These are phyloP conservation scores for Pyropia haitanensis DNA, from an alignment of 23 red algal species.

Conservation along the genomic window DNA sequence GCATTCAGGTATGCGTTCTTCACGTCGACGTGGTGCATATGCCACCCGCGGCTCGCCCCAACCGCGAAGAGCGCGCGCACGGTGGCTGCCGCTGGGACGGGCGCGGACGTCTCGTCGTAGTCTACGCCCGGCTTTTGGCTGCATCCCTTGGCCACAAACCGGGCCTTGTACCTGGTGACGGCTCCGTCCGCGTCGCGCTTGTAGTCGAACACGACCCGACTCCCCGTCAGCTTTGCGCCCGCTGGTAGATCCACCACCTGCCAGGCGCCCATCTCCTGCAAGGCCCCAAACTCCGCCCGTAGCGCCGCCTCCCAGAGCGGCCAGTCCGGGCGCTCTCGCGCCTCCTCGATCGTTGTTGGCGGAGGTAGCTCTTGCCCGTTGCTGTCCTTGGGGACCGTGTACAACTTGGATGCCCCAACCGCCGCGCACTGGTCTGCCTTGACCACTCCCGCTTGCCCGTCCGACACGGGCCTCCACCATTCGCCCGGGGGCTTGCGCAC, in stretches of 20 bases:
- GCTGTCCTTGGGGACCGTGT: no score
- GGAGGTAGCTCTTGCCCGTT: no score
- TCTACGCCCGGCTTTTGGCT: conserved; percentile 19
- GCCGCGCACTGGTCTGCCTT: no score
- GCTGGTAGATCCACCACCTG: not conserved
- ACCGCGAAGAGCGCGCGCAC: not conserved
- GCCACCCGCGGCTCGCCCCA: not conserved
- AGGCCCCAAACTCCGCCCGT: not conserved
- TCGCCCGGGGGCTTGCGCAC: no score
- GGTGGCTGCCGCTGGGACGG: conserved; percentile 17
- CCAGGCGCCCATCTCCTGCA: conserved; percentile 1
- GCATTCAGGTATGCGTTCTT: conserved; percentile 19
- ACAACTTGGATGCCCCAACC: no score
- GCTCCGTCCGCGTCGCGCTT: conserved; percentile 7
- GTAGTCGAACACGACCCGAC: conserved; percentile 11
- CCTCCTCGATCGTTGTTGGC: not conserved
- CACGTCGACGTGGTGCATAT: conserved; percentile 12
- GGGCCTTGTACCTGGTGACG: conserved; percentile 15
- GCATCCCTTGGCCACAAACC: conserved; percentile 34
- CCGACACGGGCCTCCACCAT: no score
- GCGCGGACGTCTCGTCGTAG: conserved; percentile 17
- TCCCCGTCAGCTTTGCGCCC: not conserved
- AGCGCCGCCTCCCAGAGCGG: not conserved
- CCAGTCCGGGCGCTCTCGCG: not conserved
- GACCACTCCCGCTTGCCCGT: no score